Percentiles rank a stretch among this genome's conserved stretches.
phyloP scores from a whole-genome alignment of 177 flowering plant genomes.

The Vitis hybrid region DNA sequence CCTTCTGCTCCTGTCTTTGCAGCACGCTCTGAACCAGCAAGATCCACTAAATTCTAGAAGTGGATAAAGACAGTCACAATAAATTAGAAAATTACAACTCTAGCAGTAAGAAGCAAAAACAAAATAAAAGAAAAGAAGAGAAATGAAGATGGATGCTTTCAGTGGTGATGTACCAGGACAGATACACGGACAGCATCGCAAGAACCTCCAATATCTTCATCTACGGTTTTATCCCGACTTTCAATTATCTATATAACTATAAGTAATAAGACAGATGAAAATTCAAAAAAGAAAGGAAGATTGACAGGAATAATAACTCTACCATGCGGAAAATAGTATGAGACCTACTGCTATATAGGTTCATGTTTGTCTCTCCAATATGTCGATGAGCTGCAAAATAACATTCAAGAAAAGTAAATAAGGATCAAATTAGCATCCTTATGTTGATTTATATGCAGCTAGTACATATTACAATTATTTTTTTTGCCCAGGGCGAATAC shows the following conservation, averaged over 20 bases:
- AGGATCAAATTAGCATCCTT: neutral
- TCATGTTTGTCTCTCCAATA: slow-evolving; percentile 99
- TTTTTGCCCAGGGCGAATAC: too few relatives aligned
- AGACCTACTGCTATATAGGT: slow-evolving; percentile 88
- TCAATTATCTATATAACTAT: slow-evolving; percentile 71
- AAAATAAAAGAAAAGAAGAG: neutral
- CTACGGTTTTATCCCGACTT: slow-evolving; percentile 77
- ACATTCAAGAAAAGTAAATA: slow-evolving; percentile 4
- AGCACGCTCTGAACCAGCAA: slow-evolving; percentile 99
- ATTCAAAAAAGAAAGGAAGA: neutral
- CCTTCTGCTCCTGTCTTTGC: slow-evolving; percentile 99
- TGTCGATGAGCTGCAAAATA: slow-evolving; percentile 87
- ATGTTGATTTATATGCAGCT: neutral
- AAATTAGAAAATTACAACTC: neutral
- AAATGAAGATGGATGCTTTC: neutral
- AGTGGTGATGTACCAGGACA: slow-evolving; percentile 60
- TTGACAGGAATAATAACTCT: slow-evolving; percentile 11
- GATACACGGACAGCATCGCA: slow-evolving; percentile 99
- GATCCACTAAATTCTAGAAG: slow-evolving; percentile 86
- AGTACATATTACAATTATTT: neutral
- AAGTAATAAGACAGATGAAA: slow-evolving; percentile 8
- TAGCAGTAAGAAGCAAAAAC: neutral
- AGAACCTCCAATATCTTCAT: slow-evolving; percentile 44
- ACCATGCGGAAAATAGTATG: slow-evolving; percentile 99
- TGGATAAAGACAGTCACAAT: slow-evolving; percentile 4